phyloP scores from a whole-genome alignment of 2,329 filamentous ascomycete species.

The Catunica adiposa region DNA sequence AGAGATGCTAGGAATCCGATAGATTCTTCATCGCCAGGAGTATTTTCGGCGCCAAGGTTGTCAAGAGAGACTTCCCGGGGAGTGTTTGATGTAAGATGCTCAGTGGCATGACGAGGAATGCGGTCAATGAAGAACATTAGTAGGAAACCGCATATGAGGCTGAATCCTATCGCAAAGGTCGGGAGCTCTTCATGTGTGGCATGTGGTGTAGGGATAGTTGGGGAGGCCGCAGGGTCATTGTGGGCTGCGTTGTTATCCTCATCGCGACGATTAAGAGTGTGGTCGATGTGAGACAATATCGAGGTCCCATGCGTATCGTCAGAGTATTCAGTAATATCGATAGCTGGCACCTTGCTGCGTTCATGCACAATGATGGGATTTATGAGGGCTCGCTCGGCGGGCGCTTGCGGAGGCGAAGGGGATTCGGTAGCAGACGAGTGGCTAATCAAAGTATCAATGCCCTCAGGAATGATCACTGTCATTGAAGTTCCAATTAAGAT shows the following conservation, averaged over 20 bases:
- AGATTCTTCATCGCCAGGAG: conserved; percentile 35
- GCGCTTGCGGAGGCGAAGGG: background rate
- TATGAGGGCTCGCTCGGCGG: background rate
- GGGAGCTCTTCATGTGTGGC: conserved; percentile 32
- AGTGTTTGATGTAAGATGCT: conserved; percentile 44
- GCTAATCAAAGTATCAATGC: conserved; percentile 62
- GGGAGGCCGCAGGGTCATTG: background rate
- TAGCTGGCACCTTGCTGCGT: background rate
- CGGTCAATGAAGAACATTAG: conserved; percentile 95
- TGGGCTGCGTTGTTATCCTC: background rate
- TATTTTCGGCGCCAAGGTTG: conserved; percentile 40
- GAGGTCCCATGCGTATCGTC: conserved; percentile 7
- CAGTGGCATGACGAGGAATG: conserved; percentile 54
- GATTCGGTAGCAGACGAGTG: conserved; percentile 24
- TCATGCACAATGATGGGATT: background rate
- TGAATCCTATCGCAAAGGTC: conserved; percentile 67
- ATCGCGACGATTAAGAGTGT: conserved; percentile 15
- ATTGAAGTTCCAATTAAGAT: conserved; percentile 88
- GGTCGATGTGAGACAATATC: conserved; percentile 12
- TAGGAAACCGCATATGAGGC: conserved; percentile 74
- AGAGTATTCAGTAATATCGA: background rate
- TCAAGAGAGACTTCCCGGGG: conserved; percentile 80
- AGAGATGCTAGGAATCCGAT: conserved; percentile 43
- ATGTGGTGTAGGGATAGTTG: conserved; percentile 21
- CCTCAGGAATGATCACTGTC: conserved; percentile 95